Evolutionary conservation across 768 basidiomycete species (phyloP).

Genomic region (Sporobolomyces roseus): DNA sequence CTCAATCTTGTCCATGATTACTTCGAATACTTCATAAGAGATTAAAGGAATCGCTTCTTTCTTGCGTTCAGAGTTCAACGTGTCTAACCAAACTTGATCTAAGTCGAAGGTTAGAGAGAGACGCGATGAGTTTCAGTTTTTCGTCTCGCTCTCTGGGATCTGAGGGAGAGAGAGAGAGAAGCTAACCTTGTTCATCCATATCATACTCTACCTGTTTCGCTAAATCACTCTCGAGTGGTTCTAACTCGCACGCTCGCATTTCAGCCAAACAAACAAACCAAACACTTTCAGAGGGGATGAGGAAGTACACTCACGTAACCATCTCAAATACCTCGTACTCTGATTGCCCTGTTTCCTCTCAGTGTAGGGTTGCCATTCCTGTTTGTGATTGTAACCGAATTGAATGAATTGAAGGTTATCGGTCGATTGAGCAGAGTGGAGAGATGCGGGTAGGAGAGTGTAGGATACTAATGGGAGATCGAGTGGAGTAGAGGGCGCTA

Average conservation of each 20-base stretch:
- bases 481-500: not conserved
- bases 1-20: slow-evolving; percentile 94
- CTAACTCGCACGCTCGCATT: slow-evolving; percentile 2
- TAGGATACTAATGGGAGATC: slow-evolving; percentile 13
- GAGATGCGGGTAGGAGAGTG: not conserved
- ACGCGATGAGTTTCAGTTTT: no score
- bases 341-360: not conserved
- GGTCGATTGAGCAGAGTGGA: not conserved
- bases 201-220: slow-evolving; percentile 95
- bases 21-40: slow-evolving; percentile 82
- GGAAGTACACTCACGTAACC: slow-evolving; percentile 22
- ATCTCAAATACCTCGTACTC: slow-evolving; percentile 12
- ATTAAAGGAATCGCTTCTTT: slow-evolving; percentile 69
- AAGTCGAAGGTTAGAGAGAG: not conserved
- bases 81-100: slow-evolving; percentile 95
- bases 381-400: slow-evolving; percentile 20
- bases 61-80: slow-evolving; percentile 68
- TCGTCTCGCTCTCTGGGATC: no score
- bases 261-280: not conserved
- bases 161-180: not conserved
- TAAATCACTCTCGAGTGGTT: slow-evolving; percentile 87
- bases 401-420: slow-evolving; percentile 4
- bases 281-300: not conserved
- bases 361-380: not conserved
- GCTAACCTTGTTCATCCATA: slow-evolving; percentile 94